These are phyloP conservation scores for Balansia obtecta DNA, from an alignment of 2,329 filamentous ascomycete genomes.

Conservation along the genomic window DNA sequence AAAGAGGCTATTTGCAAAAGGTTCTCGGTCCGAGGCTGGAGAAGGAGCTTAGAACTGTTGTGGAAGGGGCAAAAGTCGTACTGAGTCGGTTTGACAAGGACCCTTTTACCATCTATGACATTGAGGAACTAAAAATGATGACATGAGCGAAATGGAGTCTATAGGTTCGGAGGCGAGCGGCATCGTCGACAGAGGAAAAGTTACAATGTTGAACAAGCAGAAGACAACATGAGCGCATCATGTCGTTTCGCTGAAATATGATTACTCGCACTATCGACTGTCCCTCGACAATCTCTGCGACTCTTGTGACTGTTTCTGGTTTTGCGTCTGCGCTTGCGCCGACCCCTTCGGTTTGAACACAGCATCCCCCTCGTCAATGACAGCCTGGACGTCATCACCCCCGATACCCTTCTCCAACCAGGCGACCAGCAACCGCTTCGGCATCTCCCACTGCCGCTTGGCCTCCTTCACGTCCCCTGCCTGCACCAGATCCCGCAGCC, in stretches of 20 bases:
- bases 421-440: constrained; percentile 34
- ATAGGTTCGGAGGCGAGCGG: neutral
- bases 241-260: neutral
- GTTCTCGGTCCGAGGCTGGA: constrained; percentile 57
- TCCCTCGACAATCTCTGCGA: constrained; percentile 10
- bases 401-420: constrained; percentile 45
- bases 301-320: neutral
- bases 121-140: constrained; percentile 21
- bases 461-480: constrained; percentile 52
- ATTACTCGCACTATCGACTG: neutral
- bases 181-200: neutral
- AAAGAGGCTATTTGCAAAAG: constrained; percentile 66
- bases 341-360: constrained; percentile 20
- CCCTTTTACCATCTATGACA: constrained; percentile 68
- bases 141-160: neutral
- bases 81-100: constrained; percentile 75
- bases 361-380: constrained; percentile 42
- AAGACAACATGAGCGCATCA: neutral
- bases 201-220: neutral
- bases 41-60: constrained; percentile 39
- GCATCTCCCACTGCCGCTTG: constrained; percentile 41
- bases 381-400: constrained; percentile 39
- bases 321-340: constrained; percentile 6
- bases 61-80: constrained; percentile 45
- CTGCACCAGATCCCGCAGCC: constrained; percentile 43